phyloP scores from a whole-genome alignment of 1,139 yeast species.

The Kluyveromyces sp. region DNA sequence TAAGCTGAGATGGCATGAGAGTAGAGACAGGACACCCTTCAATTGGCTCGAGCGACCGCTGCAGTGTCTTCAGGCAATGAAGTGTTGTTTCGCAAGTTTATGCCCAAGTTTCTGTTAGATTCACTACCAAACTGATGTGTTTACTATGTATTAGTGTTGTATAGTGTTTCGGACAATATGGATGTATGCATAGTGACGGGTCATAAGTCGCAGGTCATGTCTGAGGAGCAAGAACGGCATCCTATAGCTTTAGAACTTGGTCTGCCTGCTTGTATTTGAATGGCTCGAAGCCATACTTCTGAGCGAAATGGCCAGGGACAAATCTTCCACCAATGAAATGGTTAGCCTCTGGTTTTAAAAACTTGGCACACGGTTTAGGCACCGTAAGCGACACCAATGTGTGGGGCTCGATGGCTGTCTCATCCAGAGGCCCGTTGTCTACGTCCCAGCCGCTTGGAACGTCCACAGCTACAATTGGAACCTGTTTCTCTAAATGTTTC shows the following conservation, averaged over 20 bases:
- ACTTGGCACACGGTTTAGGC: conserved; percentile 77
- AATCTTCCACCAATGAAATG: conserved; percentile 93
- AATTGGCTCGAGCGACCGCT: too few relatives aligned
- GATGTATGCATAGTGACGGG: background rate
- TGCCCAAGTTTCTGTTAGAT: too few relatives aligned
- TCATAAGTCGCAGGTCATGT: background rate
- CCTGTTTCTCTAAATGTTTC: conserved; percentile 33
- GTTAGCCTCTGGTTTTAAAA: conserved; percentile 34
- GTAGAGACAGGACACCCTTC: background rate
- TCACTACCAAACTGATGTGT: too few relatives aligned
- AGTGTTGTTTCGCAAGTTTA: too few relatives aligned
- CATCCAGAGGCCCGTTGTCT: conserved; percentile 63
- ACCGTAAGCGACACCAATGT: conserved; percentile 82
- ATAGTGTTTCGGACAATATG: too few relatives aligned
- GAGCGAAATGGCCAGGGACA: conserved; percentile 57
- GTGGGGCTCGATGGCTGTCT: conserved; percentile 46
- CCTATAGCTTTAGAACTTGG: conserved; percentile 36
- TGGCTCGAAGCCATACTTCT: conserved; percentile 60
- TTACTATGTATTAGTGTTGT: background rate
- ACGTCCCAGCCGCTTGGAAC: conserved; percentile 97
- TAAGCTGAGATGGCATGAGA: background rate
- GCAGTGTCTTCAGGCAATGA: too few relatives aligned
- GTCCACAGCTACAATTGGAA: conserved; percentile 74
- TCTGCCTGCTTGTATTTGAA: conserved; percentile 49
- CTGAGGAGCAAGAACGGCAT: background rate